A percentile compares a stretch with the other conserved stretches of the same genome.
phyloP scores from a whole-genome alignment of 257 asterid genomes.

The Paulownia fortunei region DNA sequence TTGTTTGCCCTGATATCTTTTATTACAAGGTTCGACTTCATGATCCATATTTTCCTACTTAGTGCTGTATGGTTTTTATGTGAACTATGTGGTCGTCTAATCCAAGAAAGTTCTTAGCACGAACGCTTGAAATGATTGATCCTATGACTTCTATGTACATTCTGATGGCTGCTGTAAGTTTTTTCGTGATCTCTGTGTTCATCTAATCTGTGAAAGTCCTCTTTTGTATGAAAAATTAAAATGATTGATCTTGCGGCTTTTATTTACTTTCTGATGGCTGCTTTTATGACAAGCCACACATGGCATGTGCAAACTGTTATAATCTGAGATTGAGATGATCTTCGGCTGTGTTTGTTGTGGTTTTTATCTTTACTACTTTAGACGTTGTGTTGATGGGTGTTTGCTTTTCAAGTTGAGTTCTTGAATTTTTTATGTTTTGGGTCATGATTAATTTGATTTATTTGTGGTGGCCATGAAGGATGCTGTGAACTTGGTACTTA shows the following conservation, averaged over 20 bases:
- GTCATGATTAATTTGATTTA: background rate
- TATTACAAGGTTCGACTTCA: background rate
- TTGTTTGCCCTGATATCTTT: background rate
- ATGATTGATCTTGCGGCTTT: background rate
- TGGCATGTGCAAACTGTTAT: background rate
- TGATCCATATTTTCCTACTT: background rate
- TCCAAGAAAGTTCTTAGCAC: background rate
- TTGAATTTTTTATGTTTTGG: background rate
- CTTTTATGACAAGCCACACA: background rate
- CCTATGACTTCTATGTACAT: conserved; percentile 1
- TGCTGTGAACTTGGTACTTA: conserved; percentile 58
- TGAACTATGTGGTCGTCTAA: conserved; percentile 7
- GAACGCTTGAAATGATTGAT: background rate
- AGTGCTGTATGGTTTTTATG: background rate
- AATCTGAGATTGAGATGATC: background rate
- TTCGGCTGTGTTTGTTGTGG: background rate
- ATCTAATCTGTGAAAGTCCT: background rate
- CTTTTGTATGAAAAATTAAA: background rate
- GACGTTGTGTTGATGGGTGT: background rate
- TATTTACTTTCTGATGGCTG: background rate
- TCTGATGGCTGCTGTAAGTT: background rate
- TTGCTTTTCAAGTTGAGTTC: background rate
- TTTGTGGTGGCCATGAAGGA: conserved; percentile 55
- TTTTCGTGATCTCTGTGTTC: background rate
- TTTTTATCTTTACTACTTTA: background rate